Conservation (phyloP, 306 rosid genomes). For the Senna tora region DNA sequence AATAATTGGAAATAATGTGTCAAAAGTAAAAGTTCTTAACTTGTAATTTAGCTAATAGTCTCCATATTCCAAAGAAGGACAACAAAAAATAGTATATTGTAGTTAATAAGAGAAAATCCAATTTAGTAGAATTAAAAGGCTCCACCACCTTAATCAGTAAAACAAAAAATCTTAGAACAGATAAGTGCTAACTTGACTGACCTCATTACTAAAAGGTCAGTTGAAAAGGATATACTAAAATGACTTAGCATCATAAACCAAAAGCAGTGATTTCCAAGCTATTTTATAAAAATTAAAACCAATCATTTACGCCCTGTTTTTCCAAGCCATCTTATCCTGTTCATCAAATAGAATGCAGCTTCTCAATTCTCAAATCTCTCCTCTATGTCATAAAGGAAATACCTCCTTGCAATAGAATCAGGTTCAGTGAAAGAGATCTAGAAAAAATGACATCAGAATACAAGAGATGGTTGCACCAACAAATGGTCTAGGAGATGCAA, state of each 20-base stretch:
- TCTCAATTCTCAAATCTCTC: slow-evolving; percentile 1
- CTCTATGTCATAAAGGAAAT: not conserved
- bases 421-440: slow-evolving; percentile 1
- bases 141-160: not conserved
- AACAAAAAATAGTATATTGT: slow-evolving; percentile 3
- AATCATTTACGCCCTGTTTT: not conserved
- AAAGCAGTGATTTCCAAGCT: not conserved
- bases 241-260: slow-evolving; percentile 2
- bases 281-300: not conserved
- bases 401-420: not conserved
- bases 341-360: slow-evolving; percentile 22
- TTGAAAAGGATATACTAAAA: slow-evolving; percentile 3
- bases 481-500: slow-evolving; percentile 1
- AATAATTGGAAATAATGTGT: slow-evolving; percentile 17
- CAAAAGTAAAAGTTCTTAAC: slow-evolving; percentile 6
- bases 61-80: not conserved
- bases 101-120: not conserved
- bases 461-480: not conserved
- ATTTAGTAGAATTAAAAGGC: not conserved
- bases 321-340: slow-evolving; percentile 6
- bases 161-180: not conserved
- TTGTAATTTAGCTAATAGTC: not conserved
- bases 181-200: not conserved
- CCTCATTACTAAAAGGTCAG: not conserved
- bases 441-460: not conserved